These are phyloP conservation scores for Penicillium nordicum DNA, from an alignment of 2,329 filamentous ascomycete species.

Conservation along the genomic window DNA sequence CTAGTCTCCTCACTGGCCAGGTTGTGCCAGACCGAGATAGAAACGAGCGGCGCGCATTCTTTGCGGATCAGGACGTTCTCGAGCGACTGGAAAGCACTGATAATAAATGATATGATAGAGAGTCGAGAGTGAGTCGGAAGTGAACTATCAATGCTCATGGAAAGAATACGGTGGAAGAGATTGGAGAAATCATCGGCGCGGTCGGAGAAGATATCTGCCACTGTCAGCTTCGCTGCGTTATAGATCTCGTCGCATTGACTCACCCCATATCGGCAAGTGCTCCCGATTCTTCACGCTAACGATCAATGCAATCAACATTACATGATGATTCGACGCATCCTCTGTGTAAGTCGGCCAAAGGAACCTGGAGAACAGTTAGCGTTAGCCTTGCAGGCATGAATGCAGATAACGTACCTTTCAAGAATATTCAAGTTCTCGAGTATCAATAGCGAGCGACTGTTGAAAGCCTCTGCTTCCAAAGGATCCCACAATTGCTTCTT, in stretches of 20 bases:
- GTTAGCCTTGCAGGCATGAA: slow-evolving; percentile 18
- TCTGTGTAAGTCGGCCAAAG: slow-evolving; percentile 92
- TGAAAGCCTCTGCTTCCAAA: slow-evolving; percentile 76
- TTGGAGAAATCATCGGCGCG: slow-evolving; percentile 78
- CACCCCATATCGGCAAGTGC: slow-evolving; percentile 81
- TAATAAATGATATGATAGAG: slow-evolving; percentile 84
- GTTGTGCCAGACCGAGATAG: slow-evolving; percentile 94
- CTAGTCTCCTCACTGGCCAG: slow-evolving; percentile 72
- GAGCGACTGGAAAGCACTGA: slow-evolving; percentile 87
- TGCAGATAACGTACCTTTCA: slow-evolving; percentile 59
- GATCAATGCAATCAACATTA: slow-evolving; percentile 80
- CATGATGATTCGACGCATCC: slow-evolving; percentile 85
- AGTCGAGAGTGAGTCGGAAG: slow-evolving; percentile 66
- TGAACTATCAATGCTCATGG: slow-evolving; percentile 73
- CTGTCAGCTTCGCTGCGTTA: slow-evolving; percentile 29
- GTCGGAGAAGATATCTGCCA: slow-evolving; percentile 68
- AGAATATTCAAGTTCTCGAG: slow-evolving; percentile 88
- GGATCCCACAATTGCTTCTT: slow-evolving; percentile 87
- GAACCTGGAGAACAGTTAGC: slow-evolving; percentile 56
- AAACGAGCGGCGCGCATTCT: slow-evolving; percentile 92
- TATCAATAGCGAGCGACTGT: slow-evolving; percentile 70
- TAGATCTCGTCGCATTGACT: slow-evolving; percentile 28
- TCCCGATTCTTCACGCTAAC: slow-evolving; percentile 86
- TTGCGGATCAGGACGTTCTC: slow-evolving; percentile 87
- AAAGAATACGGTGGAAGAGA: slow-evolving; percentile 84